Base-by-base conservation (phyloP, 2,329 filamentous ascomycete genomes). In the Fusarium sp. region DNA sequence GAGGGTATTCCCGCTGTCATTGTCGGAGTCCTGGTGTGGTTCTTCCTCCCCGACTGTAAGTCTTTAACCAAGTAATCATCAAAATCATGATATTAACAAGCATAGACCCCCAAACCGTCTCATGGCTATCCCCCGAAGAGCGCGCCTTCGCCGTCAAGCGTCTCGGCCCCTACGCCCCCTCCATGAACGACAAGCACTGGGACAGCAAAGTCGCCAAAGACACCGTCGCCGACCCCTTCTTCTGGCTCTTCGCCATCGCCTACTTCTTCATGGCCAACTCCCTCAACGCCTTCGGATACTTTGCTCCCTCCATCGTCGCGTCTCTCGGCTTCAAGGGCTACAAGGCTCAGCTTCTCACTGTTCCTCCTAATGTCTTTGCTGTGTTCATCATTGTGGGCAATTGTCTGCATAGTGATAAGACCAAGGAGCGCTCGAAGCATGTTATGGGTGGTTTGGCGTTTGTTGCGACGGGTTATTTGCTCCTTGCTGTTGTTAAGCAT, bases 361-460 rank as follows among this genome's bases (percentile, higher is more conserved):
- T 83, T 2, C 81, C 81, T 6, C 81, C 81, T 5, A 82, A 83
- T 30, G 81, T 82, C 32, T 78, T 82, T 56, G 80, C 81, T 16
- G 77, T 83, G 15, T 78, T 82, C 33, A 69, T 82, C 57, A 78
- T 80, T 13, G 69, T 82, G 9, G 75, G 80, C 23, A 74, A 78
- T 49, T 81, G 79, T 58, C 66, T 80, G 46, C 79, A 81, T 12
- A 81, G 79, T 25, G 79, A 81, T 38, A 73, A 52, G 64, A 81
- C 79, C 13, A 79, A 73, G 65, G 79, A 81, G 67, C 76, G 79
- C 5, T 80, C 79, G 8, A 75, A 78, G 53, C 79, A 81, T 62
- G 69, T 80, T 44, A 74, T 81, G n/a, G 79, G 52, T 9, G 79
- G 70, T 2, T 58, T 80, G 38, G 53, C 64, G 6, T 80, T 81